These are phyloP conservation scores for Aristolochia fimbriata DNA, from an alignment of 164 flowering plant genomes.

Conservation along the genomic window DNA sequence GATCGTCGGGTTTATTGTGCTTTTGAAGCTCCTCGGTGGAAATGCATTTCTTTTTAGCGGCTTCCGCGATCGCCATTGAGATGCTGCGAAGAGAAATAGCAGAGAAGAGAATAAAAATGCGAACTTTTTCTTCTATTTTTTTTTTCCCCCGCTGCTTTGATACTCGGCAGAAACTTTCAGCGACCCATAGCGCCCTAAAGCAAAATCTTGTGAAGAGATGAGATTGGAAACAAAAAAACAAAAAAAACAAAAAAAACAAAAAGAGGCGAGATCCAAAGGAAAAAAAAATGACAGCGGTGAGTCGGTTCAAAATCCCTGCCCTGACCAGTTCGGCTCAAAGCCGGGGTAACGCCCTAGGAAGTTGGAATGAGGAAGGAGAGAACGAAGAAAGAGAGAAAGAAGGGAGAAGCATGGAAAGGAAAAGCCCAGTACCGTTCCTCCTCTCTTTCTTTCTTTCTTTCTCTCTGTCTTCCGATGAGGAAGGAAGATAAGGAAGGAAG, in stretches of 20 bases:
- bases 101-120: background rate
- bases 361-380: background rate
- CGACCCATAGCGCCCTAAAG: background rate
- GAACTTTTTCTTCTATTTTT: background rate
- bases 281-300: background rate
- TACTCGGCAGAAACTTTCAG: background rate
- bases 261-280: too few species aligned
- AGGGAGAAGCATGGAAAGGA: background rate
- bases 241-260: background rate
- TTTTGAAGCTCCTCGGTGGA: constrained; percentile 38
- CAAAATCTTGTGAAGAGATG: background rate
- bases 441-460: background rate
- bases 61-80: constrained; percentile 5
- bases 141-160: too few species aligned
- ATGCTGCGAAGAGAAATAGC: too few species aligned
- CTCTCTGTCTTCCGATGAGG: background rate
- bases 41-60: constrained; percentile 36
- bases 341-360: background rate
- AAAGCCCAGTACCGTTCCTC: too few species aligned
- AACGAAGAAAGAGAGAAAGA: background rate
- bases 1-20: constrained; percentile 56
- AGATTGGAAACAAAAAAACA: background rate
- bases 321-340: background rate
- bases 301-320: background rate
- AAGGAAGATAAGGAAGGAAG: too few species aligned